Evolutionary conservation across 192 early-diverging fungal genomes (phyloP).

Genomic region (Podila epigama): DNA sequence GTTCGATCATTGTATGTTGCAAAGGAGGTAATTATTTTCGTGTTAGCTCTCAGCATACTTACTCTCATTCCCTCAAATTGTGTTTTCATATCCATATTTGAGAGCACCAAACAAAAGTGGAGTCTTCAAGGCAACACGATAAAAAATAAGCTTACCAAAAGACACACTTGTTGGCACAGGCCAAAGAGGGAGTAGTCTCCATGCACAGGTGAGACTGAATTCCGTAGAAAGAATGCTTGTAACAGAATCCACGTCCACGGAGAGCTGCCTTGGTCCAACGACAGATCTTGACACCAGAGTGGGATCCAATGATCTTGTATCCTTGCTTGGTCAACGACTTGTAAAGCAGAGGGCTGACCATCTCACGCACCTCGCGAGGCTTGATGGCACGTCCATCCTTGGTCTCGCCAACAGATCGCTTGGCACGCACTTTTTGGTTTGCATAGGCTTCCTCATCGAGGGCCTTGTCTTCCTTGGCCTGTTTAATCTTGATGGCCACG

Average conservation of each 20-base stretch:
- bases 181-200: slow-evolving; percentile 78
- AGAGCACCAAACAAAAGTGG: too few relatives aligned
- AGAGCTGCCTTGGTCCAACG: slow-evolving; percentile 82
- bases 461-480: slow-evolving; percentile 53
- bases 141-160: slow-evolving; percentile 50
- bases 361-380: slow-evolving; percentile 61
- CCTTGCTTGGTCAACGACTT: slow-evolving; percentile 76
- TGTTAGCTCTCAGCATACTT: too few relatives aligned
- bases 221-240: slow-evolving; percentile 81
- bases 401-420: slow-evolving; percentile 51
- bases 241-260: slow-evolving; percentile 75
- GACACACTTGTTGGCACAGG: slow-evolving; percentile 80
- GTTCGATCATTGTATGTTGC: neutral
- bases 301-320: slow-evolving; percentile 76
- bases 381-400: slow-evolving; percentile 38
- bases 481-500: slow-evolving; percentile 67
- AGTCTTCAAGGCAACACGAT: neutral
- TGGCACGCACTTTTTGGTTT: slow-evolving; percentile 51
- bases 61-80: too few relatives aligned
- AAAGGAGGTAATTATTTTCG: neutral
- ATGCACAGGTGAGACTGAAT: slow-evolving; percentile 78
- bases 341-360: slow-evolving; percentile 74
- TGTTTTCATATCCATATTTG: too few relatives aligned
- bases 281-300: slow-evolving; percentile 78
- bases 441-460: slow-evolving; percentile 62